phyloP scores from a whole-genome alignment of 1,139 yeast genomes.

The Hansenula lynferdii region DNA sequence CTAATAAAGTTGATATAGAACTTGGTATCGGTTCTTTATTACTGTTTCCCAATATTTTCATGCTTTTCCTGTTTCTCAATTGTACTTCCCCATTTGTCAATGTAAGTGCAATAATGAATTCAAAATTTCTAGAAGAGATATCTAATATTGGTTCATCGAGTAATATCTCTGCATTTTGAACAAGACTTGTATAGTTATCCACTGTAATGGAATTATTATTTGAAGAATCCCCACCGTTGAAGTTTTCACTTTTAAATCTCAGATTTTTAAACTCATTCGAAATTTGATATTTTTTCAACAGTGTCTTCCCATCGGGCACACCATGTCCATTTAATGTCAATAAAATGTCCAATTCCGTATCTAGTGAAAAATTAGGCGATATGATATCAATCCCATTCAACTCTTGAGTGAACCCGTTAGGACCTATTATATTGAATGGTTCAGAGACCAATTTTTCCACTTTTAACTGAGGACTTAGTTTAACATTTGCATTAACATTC shows the following conservation, averaged over 20 bases:
- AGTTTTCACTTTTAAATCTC: slow-evolving; percentile 12
- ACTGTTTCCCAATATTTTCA: slow-evolving; percentile 14
- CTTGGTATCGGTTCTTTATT: slow-evolving; percentile 7
- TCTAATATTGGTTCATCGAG: slow-evolving; percentile 14
- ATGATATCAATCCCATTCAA: slow-evolving; percentile 34
- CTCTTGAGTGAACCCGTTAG: slow-evolving; percentile 13
- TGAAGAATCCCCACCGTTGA: no score
- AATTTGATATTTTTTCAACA: slow-evolving; percentile 19
- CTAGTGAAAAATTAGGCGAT: slow-evolving; percentile 35
- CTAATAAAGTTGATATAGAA: slow-evolving; percentile 42
- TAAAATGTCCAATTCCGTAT: slow-evolving; percentile 28
- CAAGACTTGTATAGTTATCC: slow-evolving; percentile 16
- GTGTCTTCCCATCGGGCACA: slow-evolving; percentile 11
- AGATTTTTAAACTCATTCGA: slow-evolving; percentile 18
- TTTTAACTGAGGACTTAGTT: slow-evolving; percentile 12
- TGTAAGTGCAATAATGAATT: slow-evolving; percentile 26
- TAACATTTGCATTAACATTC: slow-evolving; percentile 5
- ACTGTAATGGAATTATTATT: slow-evolving; percentile 2
- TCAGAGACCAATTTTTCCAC: slow-evolving; percentile 17
- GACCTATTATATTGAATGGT: slow-evolving; percentile 12
- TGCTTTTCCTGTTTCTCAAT: slow-evolving; percentile 33
- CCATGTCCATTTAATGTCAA: slow-evolving; percentile 23
- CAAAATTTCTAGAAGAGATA: slow-evolving; percentile 21
- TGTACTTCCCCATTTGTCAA: slow-evolving; percentile 41
- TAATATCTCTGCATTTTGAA: slow-evolving; percentile 10